phyloP scores from a whole-genome alignment of 2,329 filamentous ascomycete species.

The Fusarium acutatum region DNA sequence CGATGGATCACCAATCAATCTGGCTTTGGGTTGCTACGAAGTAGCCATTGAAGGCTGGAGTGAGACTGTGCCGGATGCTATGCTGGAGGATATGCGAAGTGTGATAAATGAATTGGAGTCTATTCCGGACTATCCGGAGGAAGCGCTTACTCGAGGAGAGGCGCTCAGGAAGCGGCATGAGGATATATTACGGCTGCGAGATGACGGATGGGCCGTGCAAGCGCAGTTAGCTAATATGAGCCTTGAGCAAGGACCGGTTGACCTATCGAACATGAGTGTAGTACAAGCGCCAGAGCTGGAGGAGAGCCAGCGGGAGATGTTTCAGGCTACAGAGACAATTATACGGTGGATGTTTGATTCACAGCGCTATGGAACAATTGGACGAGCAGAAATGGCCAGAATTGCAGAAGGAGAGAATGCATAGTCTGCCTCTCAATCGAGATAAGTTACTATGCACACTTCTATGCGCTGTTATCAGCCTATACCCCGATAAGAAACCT shows the following conservation, averaged over 20 bases:
- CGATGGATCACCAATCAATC: background rate
- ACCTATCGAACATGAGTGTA: background rate
- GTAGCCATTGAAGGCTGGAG: background rate
- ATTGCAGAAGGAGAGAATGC: background rate
- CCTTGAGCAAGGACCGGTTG: background rate
- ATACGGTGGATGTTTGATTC: background rate
- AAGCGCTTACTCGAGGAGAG: background rate
- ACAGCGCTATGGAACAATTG: background rate
- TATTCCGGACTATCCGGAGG: background rate
- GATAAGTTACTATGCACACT: no score
- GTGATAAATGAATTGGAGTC: background rate
- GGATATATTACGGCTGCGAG: background rate
- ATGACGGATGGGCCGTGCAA: background rate
- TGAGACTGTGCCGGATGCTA: background rate
- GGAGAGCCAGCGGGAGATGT: background rate
- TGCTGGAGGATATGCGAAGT: background rate
- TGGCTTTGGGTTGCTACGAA: background rate
- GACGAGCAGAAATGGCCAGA: background rate
- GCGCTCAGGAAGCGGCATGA: background rate
- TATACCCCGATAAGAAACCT: background rate
- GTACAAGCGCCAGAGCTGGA: background rate
- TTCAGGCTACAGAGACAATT: background rate
- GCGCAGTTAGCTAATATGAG: background rate
- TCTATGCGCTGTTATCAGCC: background rate
- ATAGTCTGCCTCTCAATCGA: background rate